These are phyloP conservation scores for Entonaema liquescens DNA, from an alignment of 495 filamentous ascomycete species.

Conservation along the genomic window DNA sequence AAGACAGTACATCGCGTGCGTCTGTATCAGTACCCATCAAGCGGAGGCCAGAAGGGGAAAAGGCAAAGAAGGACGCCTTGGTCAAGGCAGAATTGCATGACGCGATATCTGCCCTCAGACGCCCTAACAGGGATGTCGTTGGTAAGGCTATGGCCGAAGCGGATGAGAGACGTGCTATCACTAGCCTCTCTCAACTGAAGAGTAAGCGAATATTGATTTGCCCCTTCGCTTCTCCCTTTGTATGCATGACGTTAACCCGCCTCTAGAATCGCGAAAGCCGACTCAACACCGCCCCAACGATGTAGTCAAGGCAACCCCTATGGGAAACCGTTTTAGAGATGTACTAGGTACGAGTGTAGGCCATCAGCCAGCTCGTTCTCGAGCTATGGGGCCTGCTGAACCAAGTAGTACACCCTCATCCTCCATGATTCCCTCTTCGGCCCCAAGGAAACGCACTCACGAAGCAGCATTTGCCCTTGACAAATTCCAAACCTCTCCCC, in stretches of 20 bases:
- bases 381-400: constrained; percentile 25
- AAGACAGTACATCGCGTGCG: constrained; percentile 45
- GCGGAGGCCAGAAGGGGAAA: constrained; percentile 60
- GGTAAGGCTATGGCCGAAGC: constrained; percentile 76
- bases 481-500: constrained; percentile 20
- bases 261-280: constrained; percentile 70
- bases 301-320: constrained; percentile 82
- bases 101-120: constrained; percentile 84
- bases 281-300: constrained; percentile 65
- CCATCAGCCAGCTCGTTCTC: constrained; percentile 18
- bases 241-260: constrained; percentile 39
- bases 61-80: constrained; percentile 75
- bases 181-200: constrained; percentile 49
- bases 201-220: constrained; percentile 46
- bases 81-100: constrained; percentile 83
- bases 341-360: constrained; percentile 39
- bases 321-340: constrained; percentile 62
- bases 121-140: constrained; percentile 83
- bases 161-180: constrained; percentile 65
- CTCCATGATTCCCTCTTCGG: constrained; percentile 47
- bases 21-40: constrained; percentile 13
- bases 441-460: constrained; percentile 46
- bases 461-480: constrained; percentile 32
- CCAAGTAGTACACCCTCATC: constrained; percentile 36
- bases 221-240: background rate